Conservation (phyloP, 768 basidiomycete species). For the Trametes villosa region DNA sequence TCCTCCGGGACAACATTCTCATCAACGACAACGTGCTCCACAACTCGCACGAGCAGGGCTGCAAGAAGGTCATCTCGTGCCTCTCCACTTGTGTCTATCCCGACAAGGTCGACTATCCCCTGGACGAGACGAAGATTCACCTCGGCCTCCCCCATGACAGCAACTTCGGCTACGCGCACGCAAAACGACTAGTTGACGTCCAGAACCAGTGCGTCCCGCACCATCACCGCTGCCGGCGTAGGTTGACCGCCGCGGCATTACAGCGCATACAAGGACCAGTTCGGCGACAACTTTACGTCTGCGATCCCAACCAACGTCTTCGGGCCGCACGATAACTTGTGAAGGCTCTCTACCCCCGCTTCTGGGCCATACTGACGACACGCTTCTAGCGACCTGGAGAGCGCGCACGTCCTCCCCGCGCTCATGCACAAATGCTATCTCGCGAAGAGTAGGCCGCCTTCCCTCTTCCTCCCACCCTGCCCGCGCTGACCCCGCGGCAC, state of each 20-base stretch:
- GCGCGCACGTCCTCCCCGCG: slow-evolving; percentile 93
- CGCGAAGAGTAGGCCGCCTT: slow-evolving; percentile 77
- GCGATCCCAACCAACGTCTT: slow-evolving; percentile 99
- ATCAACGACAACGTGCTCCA: slow-evolving; percentile 96
- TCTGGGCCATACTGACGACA: neutral
- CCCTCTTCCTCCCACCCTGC: neutral
- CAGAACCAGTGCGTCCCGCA: slow-evolving; percentile 77
- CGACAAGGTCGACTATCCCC: slow-evolving; percentile 90
- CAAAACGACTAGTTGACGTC: slow-evolving; percentile 94
- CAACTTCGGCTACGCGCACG: slow-evolving; percentile 97
- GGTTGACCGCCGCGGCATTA: slow-evolving; percentile 9
- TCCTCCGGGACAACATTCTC: slow-evolving; percentile 91
- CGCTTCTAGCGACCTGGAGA: slow-evolving; percentile 71
- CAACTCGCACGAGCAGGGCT: slow-evolving; percentile 64
- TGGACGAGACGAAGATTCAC: slow-evolving; percentile 93
- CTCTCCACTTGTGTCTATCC: slow-evolving; percentile 98
- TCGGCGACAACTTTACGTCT: slow-evolving; percentile 92
- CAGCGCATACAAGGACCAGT: slow-evolving; percentile 96
- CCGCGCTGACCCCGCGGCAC: slow-evolving; percentile 12
- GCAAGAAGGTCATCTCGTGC: slow-evolving; percentile 87
- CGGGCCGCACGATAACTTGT: slow-evolving; percentile 95
- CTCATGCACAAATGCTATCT: slow-evolving; percentile 93
- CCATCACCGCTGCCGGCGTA: neutral
- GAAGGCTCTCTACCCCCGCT: slow-evolving; percentile 22
- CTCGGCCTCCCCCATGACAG: slow-evolving; percentile 89